phyloP scores from a whole-genome alignment of 306 rosid species.

The Neltuma alba region DNA sequence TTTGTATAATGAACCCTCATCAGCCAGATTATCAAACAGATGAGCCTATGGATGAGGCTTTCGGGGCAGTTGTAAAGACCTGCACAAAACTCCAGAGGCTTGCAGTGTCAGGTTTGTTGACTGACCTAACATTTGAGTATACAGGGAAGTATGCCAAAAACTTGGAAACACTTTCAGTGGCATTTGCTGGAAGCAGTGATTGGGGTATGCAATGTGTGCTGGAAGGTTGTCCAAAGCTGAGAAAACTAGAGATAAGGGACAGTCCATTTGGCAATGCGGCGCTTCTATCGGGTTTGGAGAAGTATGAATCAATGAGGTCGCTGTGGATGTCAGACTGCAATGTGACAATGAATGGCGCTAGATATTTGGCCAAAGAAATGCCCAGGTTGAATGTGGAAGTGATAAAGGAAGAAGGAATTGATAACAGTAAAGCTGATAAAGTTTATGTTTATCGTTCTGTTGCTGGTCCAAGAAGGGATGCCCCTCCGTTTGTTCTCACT shows the following conservation, averaged over 20 bases:
- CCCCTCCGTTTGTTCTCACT: slow-evolving; percentile 80
- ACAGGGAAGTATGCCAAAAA: slow-evolving; percentile 77
- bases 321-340: slow-evolving; percentile 89
- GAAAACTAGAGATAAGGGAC: slow-evolving; percentile 83
- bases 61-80: slow-evolving; percentile 79
- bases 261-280: slow-evolving; percentile 85
- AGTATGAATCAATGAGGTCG: slow-evolving; percentile 83
- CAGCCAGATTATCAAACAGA: slow-evolving; percentile 65
- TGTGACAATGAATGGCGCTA: slow-evolving; percentile 65
- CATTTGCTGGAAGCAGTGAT: slow-evolving; percentile 81
- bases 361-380: slow-evolving; percentile 61
- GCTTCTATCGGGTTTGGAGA: slow-evolving; percentile 57
- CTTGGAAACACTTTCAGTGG: slow-evolving; percentile 83
- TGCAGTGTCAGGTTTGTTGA: slow-evolving; percentile 71
- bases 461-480: slow-evolving; percentile 83
- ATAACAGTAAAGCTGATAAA: slow-evolving; percentile 51
- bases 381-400: slow-evolving; percentile 88
- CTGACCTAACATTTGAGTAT: slow-evolving; percentile 77
- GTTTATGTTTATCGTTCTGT: slow-evolving; percentile 83
- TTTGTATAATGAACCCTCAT: slow-evolving; percentile 76
- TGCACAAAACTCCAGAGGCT: slow-evolving; percentile 84
- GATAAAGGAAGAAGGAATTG: slow-evolving; percentile 59
- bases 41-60: slow-evolving; percentile 83
- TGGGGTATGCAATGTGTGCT: slow-evolving; percentile 80
- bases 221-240: slow-evolving; percentile 78